A percentile compares a stretch with the other conserved stretches of the same genome.
These are phyloP conservation scores for Breviolum minutum DNA, from an alignment of 73 alveolate genomes.

Conservation along the genomic window DNA sequence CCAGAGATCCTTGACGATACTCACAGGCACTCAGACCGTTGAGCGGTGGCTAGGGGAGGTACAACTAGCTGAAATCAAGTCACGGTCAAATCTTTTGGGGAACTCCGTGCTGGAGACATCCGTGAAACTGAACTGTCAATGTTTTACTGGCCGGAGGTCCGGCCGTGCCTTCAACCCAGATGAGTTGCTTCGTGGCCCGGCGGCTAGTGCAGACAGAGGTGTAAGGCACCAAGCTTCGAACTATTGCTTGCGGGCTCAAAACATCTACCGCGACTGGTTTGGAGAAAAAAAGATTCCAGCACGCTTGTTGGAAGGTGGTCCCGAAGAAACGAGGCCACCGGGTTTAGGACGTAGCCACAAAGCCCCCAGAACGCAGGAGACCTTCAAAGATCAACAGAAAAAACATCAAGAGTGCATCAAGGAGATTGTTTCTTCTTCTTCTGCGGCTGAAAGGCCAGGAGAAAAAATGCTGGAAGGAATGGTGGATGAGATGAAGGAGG, in stretches of 20 bases:
- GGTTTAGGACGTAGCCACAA: background rate
- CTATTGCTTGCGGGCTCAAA: background rate
- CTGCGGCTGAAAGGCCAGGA: too few species aligned
- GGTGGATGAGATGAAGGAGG: too few species aligned
- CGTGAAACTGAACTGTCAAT: background rate
- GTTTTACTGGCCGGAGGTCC: background rate
- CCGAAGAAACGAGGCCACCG: background rate
- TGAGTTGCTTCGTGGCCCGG: background rate
- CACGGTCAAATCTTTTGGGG: background rate
- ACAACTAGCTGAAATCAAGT: background rate
- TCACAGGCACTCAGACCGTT: background rate
- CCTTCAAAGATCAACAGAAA: too few species aligned
- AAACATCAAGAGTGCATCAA: too few species aligned
- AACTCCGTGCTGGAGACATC: background rate
- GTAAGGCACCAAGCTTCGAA: background rate
- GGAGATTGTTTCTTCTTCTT: too few species aligned
- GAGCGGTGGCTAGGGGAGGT: constrained; percentile 8
- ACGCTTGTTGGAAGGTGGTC: background rate
- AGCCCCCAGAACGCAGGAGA: background rate
- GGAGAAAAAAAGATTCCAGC: background rate
- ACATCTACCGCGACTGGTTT: background rate
- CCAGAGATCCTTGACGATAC: background rate
- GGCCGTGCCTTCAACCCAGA: background rate
- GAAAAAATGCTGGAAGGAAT: too few species aligned
- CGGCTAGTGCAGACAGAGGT: background rate